Percentiles rank a stretch among this genome's conserved stretches.
Evolutionary conservation across 768 basidiomycete species (phyloP).

Genomic region (Phlebiopsis flavidoalba): DNA sequence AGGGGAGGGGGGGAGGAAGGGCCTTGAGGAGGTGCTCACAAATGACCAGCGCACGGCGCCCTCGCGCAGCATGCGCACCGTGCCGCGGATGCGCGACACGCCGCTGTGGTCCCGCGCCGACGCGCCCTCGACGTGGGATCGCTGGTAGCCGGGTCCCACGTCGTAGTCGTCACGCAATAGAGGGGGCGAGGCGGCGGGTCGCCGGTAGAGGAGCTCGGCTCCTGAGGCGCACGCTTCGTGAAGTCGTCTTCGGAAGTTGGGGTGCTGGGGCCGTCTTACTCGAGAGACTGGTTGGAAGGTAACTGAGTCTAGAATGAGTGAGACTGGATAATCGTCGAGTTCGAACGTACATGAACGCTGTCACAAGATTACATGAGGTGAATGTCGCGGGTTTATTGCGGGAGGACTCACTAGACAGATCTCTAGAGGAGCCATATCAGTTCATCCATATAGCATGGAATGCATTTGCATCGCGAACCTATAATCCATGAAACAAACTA

Average conservation of each 20-base stretch:
- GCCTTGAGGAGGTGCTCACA: conserved; percentile 41
- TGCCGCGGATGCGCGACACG: conserved; percentile 27
- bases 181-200: background rate
- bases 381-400: background rate
- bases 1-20: background rate
- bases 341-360: conserved; percentile 25
- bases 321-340: background rate
- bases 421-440: conserved; percentile 20
- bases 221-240: conserved; percentile 65
- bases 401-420: conserved; percentile 37
- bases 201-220: conserved; percentile 46
- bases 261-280: conserved; percentile 17
- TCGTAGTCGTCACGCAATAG: too few relatives aligned
- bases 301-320: background rate
- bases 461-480: conserved; percentile 33
- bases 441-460: background rate
- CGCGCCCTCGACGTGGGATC: conserved; percentile 25
- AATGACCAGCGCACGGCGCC: conserved; percentile 38
- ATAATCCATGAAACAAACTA: conserved; percentile 78
- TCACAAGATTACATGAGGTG: background rate
- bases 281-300: conserved; percentile 13
- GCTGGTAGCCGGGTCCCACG: conserved; percentile 19
- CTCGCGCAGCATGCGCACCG: conserved; percentile 28
- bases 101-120: conserved; percentile 24
- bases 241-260: conserved; percentile 46